Evolutionary conservation across 306 rosid genomes (phyloP).

Genomic region (Quercus aquifolioides): DNA sequence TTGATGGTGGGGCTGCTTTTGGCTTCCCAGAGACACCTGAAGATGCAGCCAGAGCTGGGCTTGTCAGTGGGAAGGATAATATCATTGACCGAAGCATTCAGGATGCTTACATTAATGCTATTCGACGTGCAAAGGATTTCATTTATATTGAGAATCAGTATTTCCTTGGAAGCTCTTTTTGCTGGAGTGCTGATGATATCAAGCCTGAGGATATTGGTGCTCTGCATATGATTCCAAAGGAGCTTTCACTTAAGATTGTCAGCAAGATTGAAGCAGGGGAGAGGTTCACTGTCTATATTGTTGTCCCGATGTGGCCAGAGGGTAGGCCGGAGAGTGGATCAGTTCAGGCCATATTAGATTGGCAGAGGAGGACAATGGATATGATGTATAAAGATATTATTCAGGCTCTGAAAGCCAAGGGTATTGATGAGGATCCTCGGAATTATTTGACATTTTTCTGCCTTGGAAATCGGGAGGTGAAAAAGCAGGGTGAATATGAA

Average conservation of each 20-base stretch:
- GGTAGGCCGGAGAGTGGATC: conserved; percentile 70
- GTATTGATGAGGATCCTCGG: conserved; percentile 61
- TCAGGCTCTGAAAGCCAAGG: conserved; percentile 62
- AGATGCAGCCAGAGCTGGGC: conserved; percentile 75
- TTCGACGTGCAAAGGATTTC: conserved; percentile 67
- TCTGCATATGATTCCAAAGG: conserved; percentile 66
- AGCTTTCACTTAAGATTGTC: conserved; percentile 65
- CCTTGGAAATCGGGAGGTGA: conserved; percentile 70
- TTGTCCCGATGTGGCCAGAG: conserved; percentile 80
- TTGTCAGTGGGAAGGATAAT: conserved; percentile 68
- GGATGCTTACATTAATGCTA: conserved; percentile 67
- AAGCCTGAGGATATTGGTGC: conserved; percentile 64
- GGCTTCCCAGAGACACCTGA: conserved; percentile 77
- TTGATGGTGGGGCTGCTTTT: conserved; percentile 77
- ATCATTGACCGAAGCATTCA: conserved; percentile 74
- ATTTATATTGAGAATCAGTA: conserved; percentile 73
- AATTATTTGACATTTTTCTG: conserved; percentile 78
- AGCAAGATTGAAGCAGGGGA: conserved; percentile 77
- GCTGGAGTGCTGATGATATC: conserved; percentile 49
- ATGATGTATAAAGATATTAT: conserved; percentile 66
- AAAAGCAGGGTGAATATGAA: conserved; percentile 60
- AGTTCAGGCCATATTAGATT: conserved; percentile 74
- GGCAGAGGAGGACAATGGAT: conserved; percentile 75
- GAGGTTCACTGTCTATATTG: conserved; percentile 57
- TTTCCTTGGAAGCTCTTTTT: conserved; percentile 69